These are phyloP conservation scores for Rhinocladiella similis DNA, from an alignment of 2,329 filamentous ascomycete genomes.

Conservation along the genomic window DNA sequence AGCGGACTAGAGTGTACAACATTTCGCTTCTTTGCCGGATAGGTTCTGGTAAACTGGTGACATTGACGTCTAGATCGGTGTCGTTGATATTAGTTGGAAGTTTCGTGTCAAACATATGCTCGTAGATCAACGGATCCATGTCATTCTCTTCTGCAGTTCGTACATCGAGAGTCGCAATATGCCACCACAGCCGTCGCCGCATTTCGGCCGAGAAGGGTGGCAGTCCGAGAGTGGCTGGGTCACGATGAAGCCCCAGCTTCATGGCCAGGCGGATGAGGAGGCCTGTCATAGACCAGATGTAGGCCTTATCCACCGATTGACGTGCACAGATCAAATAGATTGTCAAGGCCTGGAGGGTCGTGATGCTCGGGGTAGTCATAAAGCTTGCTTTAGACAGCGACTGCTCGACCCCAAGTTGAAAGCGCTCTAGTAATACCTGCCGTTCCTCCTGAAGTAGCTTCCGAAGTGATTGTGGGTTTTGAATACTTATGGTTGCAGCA, in stretches of 20 bases:
- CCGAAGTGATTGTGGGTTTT: conserved; percentile 39
- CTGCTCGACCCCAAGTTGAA: conserved; percentile 63
- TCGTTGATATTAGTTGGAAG: conserved; percentile 51
- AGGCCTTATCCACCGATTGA: conserved; percentile 42
- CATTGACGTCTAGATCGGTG: conserved; percentile 41
- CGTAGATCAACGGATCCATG: conserved; percentile 59
- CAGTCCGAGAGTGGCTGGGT: conserved; percentile 5
- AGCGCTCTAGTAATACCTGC: conserved; percentile 49
- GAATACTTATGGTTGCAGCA: conserved; percentile 53
- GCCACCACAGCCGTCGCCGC: conserved; percentile 38
- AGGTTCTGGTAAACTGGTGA: not conserved
- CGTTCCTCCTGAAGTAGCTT: conserved; percentile 53
- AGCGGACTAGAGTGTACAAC: conserved; percentile 28
- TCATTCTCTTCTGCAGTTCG: conserved; percentile 64
- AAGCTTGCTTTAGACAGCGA: conserved; percentile 62
- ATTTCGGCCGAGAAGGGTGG: conserved; percentile 49
- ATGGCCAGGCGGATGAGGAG: conserved; percentile 41
- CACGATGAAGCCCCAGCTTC: conserved; percentile 33
- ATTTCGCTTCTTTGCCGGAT: conserved; percentile 29
- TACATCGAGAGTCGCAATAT: conserved; percentile 53
- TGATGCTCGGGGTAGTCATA: conserved; percentile 59
- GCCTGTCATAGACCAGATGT: conserved; percentile 43
- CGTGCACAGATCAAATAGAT: conserved; percentile 57
- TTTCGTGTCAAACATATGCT: conserved; percentile 59
- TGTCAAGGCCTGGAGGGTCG: conserved; percentile 62